A percentile compares a stretch with the other conserved stretches of the same genome.
phyloP scores from a whole-genome alignment of 345 rosid species.

The Gossypium turneri region DNA sequence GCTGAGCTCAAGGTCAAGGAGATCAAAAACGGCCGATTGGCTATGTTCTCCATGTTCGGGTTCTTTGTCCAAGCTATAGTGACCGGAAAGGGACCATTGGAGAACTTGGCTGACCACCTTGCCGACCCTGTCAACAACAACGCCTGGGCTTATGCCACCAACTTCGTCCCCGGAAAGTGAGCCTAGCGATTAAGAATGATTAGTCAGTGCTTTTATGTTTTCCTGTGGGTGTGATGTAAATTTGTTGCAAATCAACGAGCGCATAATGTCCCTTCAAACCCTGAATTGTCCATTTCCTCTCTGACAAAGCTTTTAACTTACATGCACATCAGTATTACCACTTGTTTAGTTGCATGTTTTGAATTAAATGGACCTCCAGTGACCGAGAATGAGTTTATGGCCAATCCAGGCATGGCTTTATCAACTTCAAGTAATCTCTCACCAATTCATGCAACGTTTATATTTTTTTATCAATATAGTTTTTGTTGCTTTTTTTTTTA shows the following conservation, averaged over 20 bases:
- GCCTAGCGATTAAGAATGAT: not conserved
- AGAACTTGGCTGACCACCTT: constrained; percentile 78
- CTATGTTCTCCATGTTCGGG: constrained; percentile 92
- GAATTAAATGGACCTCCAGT: no score
- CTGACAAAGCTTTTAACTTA: not conserved
- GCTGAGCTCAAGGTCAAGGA: constrained; percentile 83
- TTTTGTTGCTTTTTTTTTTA: no score
- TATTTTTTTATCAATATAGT: no score
- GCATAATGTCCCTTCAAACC: not conserved
- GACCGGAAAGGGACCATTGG: constrained; percentile 74
- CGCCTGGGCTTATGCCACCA: constrained; percentile 84
- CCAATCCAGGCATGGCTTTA: no score
- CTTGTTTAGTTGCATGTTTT: no score
- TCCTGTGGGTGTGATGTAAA: not conserved
- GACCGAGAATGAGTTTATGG: no score
- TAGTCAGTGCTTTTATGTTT: not conserved
- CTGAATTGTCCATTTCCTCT: not conserved
- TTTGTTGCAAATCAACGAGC: not conserved
- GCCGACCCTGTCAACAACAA: constrained; percentile 86
- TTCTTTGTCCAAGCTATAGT: constrained; percentile 85
- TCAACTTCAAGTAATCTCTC: no score
- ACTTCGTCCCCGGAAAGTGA: constrained; percentile 86
- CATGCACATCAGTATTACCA: not conserved
- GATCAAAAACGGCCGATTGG: constrained; percentile 72
- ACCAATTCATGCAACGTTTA: no score